Conservation (phyloP, 2,329 filamentous ascomycete genomes). For the Fusarium paranaense region DNA sequence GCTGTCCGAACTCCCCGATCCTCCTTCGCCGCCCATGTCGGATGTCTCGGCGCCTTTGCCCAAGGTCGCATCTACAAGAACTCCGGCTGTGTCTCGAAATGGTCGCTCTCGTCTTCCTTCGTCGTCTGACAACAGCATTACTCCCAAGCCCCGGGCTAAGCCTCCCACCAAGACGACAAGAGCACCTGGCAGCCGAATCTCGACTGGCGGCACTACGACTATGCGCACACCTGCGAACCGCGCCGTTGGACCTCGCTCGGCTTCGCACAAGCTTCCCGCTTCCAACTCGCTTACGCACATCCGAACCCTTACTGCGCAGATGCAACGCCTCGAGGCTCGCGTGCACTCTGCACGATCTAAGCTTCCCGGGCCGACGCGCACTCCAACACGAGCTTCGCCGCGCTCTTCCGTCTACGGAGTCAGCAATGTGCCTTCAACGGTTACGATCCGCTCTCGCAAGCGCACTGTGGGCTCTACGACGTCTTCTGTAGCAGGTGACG, state of each 20-base stretch:
- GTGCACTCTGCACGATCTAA: constrained; percentile 94
- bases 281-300: constrained; percentile 89
- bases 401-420: constrained; percentile 60
- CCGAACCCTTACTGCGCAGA: constrained; percentile 92
- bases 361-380: constrained; percentile 82
- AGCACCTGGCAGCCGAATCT: constrained; percentile 55
- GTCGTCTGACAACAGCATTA: constrained; percentile 63
- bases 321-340: constrained; percentile 94
- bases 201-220: constrained; percentile 60
- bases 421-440: constrained; percentile 63
- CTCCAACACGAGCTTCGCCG: constrained; percentile 85
- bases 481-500: constrained; percentile 64
- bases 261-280: constrained; percentile 63
- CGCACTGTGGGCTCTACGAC: constrained; percentile 69
- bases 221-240: constrained; percentile 60
- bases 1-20: constrained; percentile 78
- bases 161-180: constrained; percentile 51
- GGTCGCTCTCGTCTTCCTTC: constrained; percentile 61
- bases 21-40: constrained; percentile 93
- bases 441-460: constrained; percentile 77
- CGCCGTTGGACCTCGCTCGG: constrained; percentile 67
- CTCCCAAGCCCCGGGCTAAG: constrained; percentile 68
- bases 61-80: constrained; percentile 55
- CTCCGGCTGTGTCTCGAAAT: constrained; percentile 49
- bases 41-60: constrained; percentile 77